phyloP scores from a whole-genome alignment of 2,329 filamentous ascomycete species.

The Fusarium acutatum region DNA sequence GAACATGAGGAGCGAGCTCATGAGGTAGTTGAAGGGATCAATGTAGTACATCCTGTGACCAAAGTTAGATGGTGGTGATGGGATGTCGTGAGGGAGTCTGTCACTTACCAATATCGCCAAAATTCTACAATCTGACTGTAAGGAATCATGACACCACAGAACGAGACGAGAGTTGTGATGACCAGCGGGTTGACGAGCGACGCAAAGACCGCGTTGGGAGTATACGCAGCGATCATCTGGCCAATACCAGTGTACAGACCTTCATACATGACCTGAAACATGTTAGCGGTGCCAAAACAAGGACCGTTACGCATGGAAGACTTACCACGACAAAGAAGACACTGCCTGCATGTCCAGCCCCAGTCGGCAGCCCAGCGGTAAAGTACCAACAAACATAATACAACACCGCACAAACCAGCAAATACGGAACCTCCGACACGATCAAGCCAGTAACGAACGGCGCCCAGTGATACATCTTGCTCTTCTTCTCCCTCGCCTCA shows the following conservation, averaged over 20 bases:
- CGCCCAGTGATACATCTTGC: slow-evolving; percentile 66
- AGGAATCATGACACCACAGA: slow-evolving; percentile 79
- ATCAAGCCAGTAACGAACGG: slow-evolving; percentile 64
- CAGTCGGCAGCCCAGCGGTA: slow-evolving; percentile 59
- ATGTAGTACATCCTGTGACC: slow-evolving; percentile 58
- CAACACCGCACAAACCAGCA: slow-evolving; percentile 53
- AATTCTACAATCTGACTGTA: slow-evolving; percentile 69
- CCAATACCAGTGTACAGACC: slow-evolving; percentile 69
- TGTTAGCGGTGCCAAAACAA: too few species aligned
- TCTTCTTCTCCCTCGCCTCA: slow-evolving; percentile 58
- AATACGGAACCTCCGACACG: slow-evolving; percentile 57
- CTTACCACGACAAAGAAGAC: slow-evolving; percentile 61
- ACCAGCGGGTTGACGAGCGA: slow-evolving; percentile 65
- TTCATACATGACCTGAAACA: slow-evolving; percentile 56
- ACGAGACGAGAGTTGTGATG: slow-evolving; percentile 68
- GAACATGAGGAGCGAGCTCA: slow-evolving; percentile 64
- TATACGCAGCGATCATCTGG: slow-evolving; percentile 69
- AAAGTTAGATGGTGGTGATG: accelerated
- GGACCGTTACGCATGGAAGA: too few species aligned
- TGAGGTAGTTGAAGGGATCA: slow-evolving; percentile 70
- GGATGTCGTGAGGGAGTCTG: accelerated
- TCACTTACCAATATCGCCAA: slow-evolving; percentile 68
- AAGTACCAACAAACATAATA: slow-evolving; percentile 68
- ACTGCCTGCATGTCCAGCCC: slow-evolving; percentile 56
- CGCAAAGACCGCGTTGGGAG: slow-evolving; percentile 68